Percentiles rank a stretch among this genome's conserved stretches.
Evolutionary conservation across 495 filamentous ascomycete genomes (phyloP).

Genomic region (Tuber calosporum): DNA sequence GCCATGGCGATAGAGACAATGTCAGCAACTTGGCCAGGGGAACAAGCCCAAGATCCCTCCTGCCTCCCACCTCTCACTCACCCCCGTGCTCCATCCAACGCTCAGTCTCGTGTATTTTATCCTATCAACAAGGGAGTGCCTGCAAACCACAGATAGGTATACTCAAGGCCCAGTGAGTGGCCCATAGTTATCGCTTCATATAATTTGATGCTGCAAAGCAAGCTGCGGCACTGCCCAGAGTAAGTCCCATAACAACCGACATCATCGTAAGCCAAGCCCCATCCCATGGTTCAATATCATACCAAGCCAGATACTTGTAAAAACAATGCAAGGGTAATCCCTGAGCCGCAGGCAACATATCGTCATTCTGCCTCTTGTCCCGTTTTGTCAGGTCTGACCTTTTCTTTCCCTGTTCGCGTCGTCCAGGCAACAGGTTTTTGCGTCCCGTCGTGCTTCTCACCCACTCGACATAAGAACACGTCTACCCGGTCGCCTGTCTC

Average conservation of each 20-base stretch:
- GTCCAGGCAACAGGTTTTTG: not conserved
- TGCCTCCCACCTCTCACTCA: not conserved
- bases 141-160: not conserved
- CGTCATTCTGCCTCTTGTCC: not conserved
- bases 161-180: not conserved
- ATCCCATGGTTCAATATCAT: not conserved
- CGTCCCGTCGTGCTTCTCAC: not conserved
- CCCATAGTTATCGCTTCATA: not conserved
- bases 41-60: too few species aligned
- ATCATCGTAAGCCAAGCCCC: not conserved
- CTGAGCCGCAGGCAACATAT: not conserved
- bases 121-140: not conserved
- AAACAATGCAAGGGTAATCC: not conserved
- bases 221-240: not conserved
- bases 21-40: too few species aligned
- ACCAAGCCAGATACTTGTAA: not conserved
- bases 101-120: too few species aligned
- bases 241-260: not conserved
- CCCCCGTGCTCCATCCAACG: not conserved
- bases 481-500: not conserved
- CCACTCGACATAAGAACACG: not conserved
- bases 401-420: not conserved
- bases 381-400: not conserved
- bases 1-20: not conserved
- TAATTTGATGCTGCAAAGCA: not conserved